These are phyloP conservation scores for Talaromyces sp. DNA, from an alignment of 2,329 filamentous ascomycete species.

Conservation along the genomic window DNA sequence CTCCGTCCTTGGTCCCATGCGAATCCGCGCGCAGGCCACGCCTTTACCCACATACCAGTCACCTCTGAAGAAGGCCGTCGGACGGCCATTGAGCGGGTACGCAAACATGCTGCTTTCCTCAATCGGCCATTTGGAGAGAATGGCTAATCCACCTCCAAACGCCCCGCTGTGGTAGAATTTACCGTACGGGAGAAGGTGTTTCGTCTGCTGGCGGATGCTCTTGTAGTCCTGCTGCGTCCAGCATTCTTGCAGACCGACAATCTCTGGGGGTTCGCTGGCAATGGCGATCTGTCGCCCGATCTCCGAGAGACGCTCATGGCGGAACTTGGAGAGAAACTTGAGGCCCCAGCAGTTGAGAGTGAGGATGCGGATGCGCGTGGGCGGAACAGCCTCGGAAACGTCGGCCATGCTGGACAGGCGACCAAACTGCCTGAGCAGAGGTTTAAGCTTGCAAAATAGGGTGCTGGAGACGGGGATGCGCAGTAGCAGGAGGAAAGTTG, in stretches of 20 bases:
- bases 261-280: constrained; percentile 64
- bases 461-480: neutral
- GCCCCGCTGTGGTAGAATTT: constrained; percentile 91
- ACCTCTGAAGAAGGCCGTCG: constrained; percentile 87
- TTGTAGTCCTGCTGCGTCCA: constrained; percentile 83
- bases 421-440: neutral
- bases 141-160: constrained; percentile 82
- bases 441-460: neutral
- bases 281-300: constrained; percentile 75
- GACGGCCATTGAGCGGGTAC: constrained; percentile 88
- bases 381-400: constrained; percentile 21
- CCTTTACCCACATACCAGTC: constrained; percentile 98
- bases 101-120: constrained; percentile 78
- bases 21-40: constrained; percentile 74
- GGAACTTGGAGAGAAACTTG: constrained; percentile 74
- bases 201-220: constrained; percentile 67
- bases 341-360: constrained; percentile 98
- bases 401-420: neutral
- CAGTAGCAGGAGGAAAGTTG: neutral
- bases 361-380: constrained; percentile 65
- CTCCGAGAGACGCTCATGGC: constrained; percentile 69
- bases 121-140: constrained; percentile 88
- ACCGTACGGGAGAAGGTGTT: constrained; percentile 71
- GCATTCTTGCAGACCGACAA: constrained; percentile 92
- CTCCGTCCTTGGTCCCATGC: constrained; percentile 57